These are phyloP conservation scores for Coemansia sp. DNA, from an alignment of 192 early-diverging fungal species.

Conservation along the genomic window DNA sequence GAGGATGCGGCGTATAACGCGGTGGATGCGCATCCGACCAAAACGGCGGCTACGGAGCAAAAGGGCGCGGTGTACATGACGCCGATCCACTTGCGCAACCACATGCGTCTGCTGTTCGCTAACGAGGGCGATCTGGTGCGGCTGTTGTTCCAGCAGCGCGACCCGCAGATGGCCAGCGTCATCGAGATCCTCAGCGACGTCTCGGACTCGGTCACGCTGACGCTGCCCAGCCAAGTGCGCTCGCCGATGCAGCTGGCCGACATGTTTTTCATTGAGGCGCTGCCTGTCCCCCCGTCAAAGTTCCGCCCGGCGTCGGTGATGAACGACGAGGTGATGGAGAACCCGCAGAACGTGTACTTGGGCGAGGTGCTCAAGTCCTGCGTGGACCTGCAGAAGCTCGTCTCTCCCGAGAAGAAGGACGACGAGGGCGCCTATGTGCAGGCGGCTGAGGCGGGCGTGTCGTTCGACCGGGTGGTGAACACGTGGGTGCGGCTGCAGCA, in stretches of 20 bases:
- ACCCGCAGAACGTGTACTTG: slow-evolving; percentile 93
- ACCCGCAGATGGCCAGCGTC: slow-evolving; percentile 48
- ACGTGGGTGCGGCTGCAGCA: slow-evolving; percentile 84
- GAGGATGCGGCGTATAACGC: slow-evolving; percentile 24
- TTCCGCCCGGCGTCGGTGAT: slow-evolving; percentile 95
- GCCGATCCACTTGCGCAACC: slow-evolving; percentile 78
- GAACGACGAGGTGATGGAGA: slow-evolving; percentile 87
- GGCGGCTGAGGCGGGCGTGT: slow-evolving; percentile 17
- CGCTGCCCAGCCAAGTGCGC: slow-evolving; percentile 36
- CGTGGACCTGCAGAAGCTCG: slow-evolving; percentile 64
- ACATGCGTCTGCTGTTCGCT: slow-evolving; percentile 75
- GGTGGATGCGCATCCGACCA: slow-evolving; percentile 34
- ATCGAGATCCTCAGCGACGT: slow-evolving; percentile 17
- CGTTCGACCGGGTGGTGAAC: slow-evolving; percentile 56
- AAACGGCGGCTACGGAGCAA: neutral
- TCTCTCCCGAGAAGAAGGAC: slow-evolving; percentile 18
- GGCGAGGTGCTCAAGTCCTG: slow-evolving; percentile 83
- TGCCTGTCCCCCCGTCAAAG: slow-evolving; percentile 89
- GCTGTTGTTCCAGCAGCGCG: slow-evolving; percentile 79
- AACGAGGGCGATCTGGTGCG: slow-evolving; percentile 77
- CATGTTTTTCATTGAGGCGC: slow-evolving; percentile 93
- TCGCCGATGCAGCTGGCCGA: slow-evolving; percentile 61
- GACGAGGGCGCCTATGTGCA: slow-evolving; percentile 22
- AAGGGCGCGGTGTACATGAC: slow-evolving; percentile 58
- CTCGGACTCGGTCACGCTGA: slow-evolving; percentile 27